These are phyloP conservation scores for Alnus glutinosa DNA, from an alignment of 306 rosid species.

Conservation along the genomic window DNA sequence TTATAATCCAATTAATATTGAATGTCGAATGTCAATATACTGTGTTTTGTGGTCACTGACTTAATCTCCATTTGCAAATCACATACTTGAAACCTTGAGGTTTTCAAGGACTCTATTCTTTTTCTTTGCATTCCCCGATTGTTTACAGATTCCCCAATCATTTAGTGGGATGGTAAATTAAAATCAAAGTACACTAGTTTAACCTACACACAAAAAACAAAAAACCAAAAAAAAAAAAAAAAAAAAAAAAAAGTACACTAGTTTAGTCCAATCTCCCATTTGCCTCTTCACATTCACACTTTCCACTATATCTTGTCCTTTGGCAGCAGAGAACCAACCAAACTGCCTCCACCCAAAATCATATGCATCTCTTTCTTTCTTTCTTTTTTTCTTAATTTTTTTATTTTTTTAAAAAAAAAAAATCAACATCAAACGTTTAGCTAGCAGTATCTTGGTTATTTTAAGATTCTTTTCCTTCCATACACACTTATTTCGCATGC, in stretches of 20 bases:
- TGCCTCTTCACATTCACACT: constrained; percentile 24
- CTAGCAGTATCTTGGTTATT: constrained; percentile 18
- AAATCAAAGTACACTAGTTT: constrained; percentile 26
- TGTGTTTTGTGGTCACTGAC: too few relatives aligned
- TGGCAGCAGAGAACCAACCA: constrained; percentile 25
- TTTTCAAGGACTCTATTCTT: background rate
- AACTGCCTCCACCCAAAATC: constrained; percentile 6
- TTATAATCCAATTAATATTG: background rate
- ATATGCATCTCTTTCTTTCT: constrained; percentile 30
- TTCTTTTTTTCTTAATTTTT: constrained; percentile 3
- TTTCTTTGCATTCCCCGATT: background rate
- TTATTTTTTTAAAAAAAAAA: background rate
- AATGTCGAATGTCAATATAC: background rate
- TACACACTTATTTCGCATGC: background rate
- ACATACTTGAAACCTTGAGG: background rate
- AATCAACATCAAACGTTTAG: constrained; percentile 16
- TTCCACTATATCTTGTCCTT: constrained; percentile 23
- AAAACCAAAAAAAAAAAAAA: too few relatives aligned
- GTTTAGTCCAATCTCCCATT: background rate
- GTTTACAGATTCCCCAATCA: constrained; percentile 11
- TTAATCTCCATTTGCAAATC: too few relatives aligned
- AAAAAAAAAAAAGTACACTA: constrained; percentile 3
- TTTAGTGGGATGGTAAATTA: constrained; percentile 27
- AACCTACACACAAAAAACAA: too few relatives aligned
- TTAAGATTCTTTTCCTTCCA: constrained; percentile 29